Evolutionary conservation across 2,329 filamentous ascomycete species (phyloP).

Genomic region (Biscogniauxia marginata): DNA sequence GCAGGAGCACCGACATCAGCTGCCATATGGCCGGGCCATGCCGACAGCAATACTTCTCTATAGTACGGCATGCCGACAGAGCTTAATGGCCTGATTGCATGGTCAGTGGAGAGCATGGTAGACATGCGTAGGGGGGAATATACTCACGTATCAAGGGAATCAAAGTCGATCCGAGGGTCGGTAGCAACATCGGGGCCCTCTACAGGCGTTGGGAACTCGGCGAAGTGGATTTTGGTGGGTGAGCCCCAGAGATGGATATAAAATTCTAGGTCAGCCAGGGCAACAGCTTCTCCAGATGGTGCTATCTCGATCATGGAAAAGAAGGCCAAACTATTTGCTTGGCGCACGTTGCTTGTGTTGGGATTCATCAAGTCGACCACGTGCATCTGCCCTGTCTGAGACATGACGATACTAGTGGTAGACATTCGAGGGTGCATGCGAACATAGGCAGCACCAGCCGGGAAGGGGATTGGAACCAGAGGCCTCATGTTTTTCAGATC

Average conservation of each 20-base stretch:
- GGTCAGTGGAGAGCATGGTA: constrained; percentile 10
- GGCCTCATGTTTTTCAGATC: constrained; percentile 88
- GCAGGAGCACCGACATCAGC: constrained; percentile 86
- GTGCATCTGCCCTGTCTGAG: constrained; percentile 89
- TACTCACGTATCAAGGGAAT: constrained; percentile 20
- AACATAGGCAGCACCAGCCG: constrained; percentile 88
- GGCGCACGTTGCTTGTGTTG: constrained; percentile 80
- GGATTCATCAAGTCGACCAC: constrained; percentile 95
- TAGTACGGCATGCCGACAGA: constrained; percentile 92
- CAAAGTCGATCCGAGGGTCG: constrained; percentile 64
- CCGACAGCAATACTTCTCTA: constrained; percentile 79
- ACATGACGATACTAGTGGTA: constrained; percentile 91
- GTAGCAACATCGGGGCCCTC: constrained; percentile 71
- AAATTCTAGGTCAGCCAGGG: constrained; percentile 75
- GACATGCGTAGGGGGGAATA: not conserved
- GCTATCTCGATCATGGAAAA: constrained; percentile 83
- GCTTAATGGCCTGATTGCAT: constrained; percentile 65
- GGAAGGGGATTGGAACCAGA: constrained; percentile 87
- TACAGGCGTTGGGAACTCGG: constrained; percentile 73
- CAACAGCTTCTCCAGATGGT: constrained; percentile 82
- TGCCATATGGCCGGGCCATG: constrained; percentile 81
- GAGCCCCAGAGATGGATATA: constrained; percentile 87
- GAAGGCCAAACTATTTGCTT: constrained; percentile 73
- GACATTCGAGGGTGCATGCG: constrained; percentile 95
- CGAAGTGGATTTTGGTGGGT: constrained; percentile 80